Base-by-base conservation (phyloP, 202 grass and related monocot species). In the Panicum hallii region DNA sequence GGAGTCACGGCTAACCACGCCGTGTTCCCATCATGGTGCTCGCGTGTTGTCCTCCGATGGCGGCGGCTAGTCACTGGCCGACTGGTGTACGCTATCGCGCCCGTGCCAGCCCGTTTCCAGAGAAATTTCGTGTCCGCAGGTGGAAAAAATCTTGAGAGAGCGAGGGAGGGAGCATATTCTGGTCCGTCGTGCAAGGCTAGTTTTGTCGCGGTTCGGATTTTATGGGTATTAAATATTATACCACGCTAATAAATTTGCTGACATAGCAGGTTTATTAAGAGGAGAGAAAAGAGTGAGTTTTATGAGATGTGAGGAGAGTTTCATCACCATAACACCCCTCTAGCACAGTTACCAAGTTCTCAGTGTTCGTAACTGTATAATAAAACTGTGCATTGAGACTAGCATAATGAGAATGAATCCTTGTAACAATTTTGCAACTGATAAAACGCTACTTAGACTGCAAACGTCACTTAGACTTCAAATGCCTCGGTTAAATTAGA, bases 1-100 rank as follows among this genome's bases (percentile, higher is more conserved):
- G 55, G 77, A 75, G 32, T 42, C 64, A 67, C 64, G 64, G 17
- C 60, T 32, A 30, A 74, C 46, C 84, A 28, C 7, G 11, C 32
- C 43, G n/a, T 15, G 45, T 16, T 41, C 22, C 57, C 32, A 80
- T 80, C 23, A 66, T 66, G 67, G 66, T 0, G 75, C 10, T 72
- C 56, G 44, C 34, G 54, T 52, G 63, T 54, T 7, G 40, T 6
- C 11, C 58, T 40, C 55, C 1, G 0, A 28, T 12, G 50, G 72
- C 52, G 4, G 48, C 70, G 7, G 32, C 11, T 53, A 15, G 7
- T 2, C 26, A 0, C 14, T 83, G 55, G 15, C 55, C 55, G 45
- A 26, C 30, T 30, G 36, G 8, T 23, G 15, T 66, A 60, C 19
- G 40, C 52, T 62, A 20, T 78, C 70, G 9, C 30, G 56, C 28